Base-by-base conservation (phyloP, 2,329 filamentous ascomycete species). In the Cryphonectria naterciae region DNA sequence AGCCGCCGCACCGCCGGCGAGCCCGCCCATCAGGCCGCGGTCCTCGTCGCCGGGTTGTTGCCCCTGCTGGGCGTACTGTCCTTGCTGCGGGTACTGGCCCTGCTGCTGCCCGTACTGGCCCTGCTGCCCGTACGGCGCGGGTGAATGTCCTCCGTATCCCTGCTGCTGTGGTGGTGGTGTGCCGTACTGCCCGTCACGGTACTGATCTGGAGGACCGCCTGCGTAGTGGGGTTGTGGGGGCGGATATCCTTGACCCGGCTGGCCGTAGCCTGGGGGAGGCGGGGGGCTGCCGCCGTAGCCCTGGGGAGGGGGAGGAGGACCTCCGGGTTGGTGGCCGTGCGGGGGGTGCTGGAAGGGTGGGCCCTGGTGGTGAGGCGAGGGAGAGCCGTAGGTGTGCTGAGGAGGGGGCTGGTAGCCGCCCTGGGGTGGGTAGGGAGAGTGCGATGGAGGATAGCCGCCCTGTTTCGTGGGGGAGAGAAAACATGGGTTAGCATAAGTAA, bases 21-120 rank as follows among this genome's bases (percentile, higher is more conserved):
- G 75, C 3, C 86, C 84, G 1, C 87, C 85, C 4, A 86, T 86
- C 25, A 89, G 82, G 46, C 87, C 87, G 64, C 86, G 85, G n/a
- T 89, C 87, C 46, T 81, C 83, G 56, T 81, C 80, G 13, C 77
- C 78, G 25, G 60, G 77, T 19, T 75, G 74, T 17, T 39, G 39
- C 2, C 37, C 56, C 28, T 63, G 62, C 25, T 11, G 35, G 52
- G 25, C 52, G 28, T 68, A 62, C 56, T 68, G 66, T 22, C 43
- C 37, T 15, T 49, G 68, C 39, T 68, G 69, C 68, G 32, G 32
- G 32, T 76, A 72, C 39, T 70, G 71, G 32, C 32, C 32, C 25
- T 76, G 73, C 39, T 70, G 71, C 32, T 64, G 63, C 60, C 70
- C 41, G 52, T 56, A 56, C 11, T 5, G 52, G 4, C 25, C 54